phyloP scores from a whole-genome alignment of 2,329 filamentous ascomycete species.

The Knufia fluminis region DNA sequence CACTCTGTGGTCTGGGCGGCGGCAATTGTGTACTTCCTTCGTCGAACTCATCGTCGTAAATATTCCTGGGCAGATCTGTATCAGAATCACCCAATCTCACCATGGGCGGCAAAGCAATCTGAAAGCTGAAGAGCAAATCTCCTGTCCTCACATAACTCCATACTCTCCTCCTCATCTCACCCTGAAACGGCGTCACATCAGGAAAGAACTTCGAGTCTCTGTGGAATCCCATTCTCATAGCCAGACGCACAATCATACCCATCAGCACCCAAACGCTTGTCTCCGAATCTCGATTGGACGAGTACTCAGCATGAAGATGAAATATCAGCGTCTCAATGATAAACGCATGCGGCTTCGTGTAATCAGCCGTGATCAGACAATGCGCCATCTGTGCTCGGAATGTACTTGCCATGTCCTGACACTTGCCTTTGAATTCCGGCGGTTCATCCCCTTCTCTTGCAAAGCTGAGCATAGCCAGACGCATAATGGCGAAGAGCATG shows the following conservation, averaged over 20 bases:
- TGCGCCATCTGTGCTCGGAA: conserved; percentile 51
- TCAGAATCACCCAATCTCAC: conserved; percentile 55
- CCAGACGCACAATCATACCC: conserved; percentile 51
- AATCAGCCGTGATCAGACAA: conserved; percentile 54
- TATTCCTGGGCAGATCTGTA: conserved; percentile 51
- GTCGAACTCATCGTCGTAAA: conserved; percentile 57
- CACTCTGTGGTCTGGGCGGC: conserved; percentile 45
- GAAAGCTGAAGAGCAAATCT: conserved; percentile 57
- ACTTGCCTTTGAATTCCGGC: conserved; percentile 51
- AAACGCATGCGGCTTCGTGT: conserved; percentile 51
- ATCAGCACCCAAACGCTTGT: conserved; percentile 51
- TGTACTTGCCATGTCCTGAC: conserved; percentile 37
- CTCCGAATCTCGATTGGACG: conserved; percentile 50
- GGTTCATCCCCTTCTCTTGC: conserved; percentile 53
- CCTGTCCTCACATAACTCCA: conserved; percentile 47
- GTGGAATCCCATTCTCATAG: conserved; percentile 59
- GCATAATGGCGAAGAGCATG: conserved; percentile 56
- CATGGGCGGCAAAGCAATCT: conserved; percentile 60
- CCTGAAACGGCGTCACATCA: conserved; percentile 51
- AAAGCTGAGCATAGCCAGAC: conserved; percentile 55
- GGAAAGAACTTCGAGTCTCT: conserved; percentile 52
- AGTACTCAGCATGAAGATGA: conserved; percentile 53
- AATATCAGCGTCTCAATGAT: conserved; percentile 54
- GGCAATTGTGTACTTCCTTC: conserved; percentile 48
- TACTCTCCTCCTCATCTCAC: conserved; percentile 46